Evolutionary conservation across 768 basidiomycete species (phyloP).

Genomic region (Tephrocybe sp.): DNA sequence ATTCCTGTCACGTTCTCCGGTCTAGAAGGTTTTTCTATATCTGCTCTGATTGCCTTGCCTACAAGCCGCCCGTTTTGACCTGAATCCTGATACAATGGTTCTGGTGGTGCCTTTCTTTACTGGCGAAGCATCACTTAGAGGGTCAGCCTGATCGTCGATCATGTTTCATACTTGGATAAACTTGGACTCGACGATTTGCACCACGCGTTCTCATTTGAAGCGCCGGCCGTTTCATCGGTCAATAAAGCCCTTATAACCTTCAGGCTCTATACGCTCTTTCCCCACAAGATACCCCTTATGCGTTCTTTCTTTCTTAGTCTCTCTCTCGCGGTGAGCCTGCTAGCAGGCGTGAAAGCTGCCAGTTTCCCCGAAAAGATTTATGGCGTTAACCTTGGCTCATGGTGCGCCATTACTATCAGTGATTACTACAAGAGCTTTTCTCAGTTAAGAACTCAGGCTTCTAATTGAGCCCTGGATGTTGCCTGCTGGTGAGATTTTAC

Average conservation of each 20-base stretch:
- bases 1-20: too few species aligned
- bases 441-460: constrained; percentile 44
- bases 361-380: constrained; percentile 26
- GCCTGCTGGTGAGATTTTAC: constrained; percentile 55
- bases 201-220: too few species aligned
- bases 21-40: too few species aligned
- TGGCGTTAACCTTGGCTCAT: constrained; percentile 32
- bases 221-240: neutral
- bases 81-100: too few species aligned
- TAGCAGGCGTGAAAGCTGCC: constrained; percentile 16
- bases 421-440: too few species aligned
- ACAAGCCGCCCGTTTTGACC: too few species aligned
- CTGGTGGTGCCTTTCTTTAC: too few species aligned
- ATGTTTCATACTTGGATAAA: too few species aligned
- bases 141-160: too few species aligned
- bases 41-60: too few species aligned
- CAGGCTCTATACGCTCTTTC: constrained; percentile 3
- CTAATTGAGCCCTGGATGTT: constrained; percentile 84
- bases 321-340: constrained; percentile 5
- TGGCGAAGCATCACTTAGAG: too few species aligned
- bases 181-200: too few species aligned
- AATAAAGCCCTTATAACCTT: constrained; percentile 1
- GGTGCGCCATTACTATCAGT: constrained; percentile 34
- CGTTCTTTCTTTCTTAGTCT: constrained; percentile 9
- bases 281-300: constrained; percentile 1